Conservation (phyloP, 768 basidiomycete genomes). For the Termitomyces sp. region DNA sequence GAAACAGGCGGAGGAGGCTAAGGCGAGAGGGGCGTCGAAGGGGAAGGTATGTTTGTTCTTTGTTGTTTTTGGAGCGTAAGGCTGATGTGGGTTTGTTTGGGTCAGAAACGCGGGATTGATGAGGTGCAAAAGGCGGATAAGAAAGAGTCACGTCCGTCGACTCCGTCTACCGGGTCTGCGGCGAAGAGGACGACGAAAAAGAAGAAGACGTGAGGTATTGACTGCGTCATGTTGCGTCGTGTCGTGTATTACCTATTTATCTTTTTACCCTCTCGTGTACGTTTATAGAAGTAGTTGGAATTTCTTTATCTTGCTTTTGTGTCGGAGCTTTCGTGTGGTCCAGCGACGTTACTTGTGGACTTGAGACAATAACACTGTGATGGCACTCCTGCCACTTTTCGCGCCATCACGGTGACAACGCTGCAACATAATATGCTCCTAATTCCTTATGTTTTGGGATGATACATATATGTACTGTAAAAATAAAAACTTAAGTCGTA, state of each 20-base stretch:
- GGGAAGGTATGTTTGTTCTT: slow-evolving; percentile 51
- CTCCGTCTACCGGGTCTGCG: slow-evolving; percentile 45
- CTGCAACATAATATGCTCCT: too few relatives aligned
- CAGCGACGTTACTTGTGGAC: too few relatives aligned
- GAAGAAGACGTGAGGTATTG: slow-evolving; percentile 50
- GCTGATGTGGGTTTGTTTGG: background rate
- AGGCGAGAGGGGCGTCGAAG: slow-evolving; percentile 50
- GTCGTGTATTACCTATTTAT: background rate
- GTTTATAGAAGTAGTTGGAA: background rate
- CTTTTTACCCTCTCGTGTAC: background rate
- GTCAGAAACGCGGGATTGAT: slow-evolving; percentile 70
- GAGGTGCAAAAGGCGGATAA: slow-evolving; percentile 50
- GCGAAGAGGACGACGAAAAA: slow-evolving; percentile 64
- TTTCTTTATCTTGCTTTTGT: background rate
- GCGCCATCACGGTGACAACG: too few relatives aligned
- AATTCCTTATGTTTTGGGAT: too few relatives aligned
- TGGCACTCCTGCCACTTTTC: too few relatives aligned
- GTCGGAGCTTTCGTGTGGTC: background rate
- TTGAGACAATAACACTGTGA: too few relatives aligned
- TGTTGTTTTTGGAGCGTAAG: background rate
- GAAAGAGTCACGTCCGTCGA: slow-evolving; percentile 59
- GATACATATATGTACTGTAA: too few relatives aligned
- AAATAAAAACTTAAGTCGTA: too few relatives aligned
- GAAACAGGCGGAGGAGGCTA: slow-evolving; percentile 64
- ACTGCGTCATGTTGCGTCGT: too few relatives aligned